Evolutionary conservation across 78 protist genomes (phyloP).

Genomic region (Diacronema lutheri): DNA sequence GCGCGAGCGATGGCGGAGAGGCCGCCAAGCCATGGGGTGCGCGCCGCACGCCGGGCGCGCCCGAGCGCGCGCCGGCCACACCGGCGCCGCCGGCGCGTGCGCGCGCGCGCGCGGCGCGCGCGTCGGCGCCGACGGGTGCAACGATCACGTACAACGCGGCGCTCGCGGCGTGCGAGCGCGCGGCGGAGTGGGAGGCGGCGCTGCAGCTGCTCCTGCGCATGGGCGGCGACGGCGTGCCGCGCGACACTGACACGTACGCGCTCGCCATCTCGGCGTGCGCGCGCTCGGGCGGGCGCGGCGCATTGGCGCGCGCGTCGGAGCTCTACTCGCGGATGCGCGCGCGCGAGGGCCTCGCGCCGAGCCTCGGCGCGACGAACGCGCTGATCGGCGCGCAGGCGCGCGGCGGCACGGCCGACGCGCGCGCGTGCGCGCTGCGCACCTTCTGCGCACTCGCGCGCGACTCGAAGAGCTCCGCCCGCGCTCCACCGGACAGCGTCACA

Average conservation of each 20-base stretch:
- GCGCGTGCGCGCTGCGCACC: too few relatives aligned
- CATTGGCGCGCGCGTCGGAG: neutral
- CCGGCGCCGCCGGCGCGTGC: neutral
- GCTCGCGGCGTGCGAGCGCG: neutral
- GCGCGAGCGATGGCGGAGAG: neutral
- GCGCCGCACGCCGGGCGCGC: neutral
- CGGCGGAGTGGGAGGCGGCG: neutral
- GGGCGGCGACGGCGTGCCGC: neutral
- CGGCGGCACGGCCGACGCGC: too few relatives aligned
- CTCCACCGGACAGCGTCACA: too few relatives aligned
- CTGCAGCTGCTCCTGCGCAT: neutral
- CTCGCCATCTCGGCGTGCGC: neutral
- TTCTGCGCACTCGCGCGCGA: too few relatives aligned
- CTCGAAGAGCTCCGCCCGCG: too few relatives aligned
- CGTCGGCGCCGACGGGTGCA: too few relatives aligned
- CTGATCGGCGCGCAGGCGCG: too few relatives aligned
- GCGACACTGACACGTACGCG: neutral
- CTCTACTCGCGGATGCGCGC: neutral
- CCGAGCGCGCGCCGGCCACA: neutral
- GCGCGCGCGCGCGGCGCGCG: neutral
- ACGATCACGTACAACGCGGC: neutral
- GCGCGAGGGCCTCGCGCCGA: too few relatives aligned
- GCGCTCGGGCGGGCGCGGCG: neutral
- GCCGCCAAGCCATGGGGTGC: neutral
- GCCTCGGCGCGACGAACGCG: too few relatives aligned